Evolutionary conservation across 331 rosid species (phyloP), one percentile per base, ranked within the genome.

Genomic region (Malus hybrid): DNA sequence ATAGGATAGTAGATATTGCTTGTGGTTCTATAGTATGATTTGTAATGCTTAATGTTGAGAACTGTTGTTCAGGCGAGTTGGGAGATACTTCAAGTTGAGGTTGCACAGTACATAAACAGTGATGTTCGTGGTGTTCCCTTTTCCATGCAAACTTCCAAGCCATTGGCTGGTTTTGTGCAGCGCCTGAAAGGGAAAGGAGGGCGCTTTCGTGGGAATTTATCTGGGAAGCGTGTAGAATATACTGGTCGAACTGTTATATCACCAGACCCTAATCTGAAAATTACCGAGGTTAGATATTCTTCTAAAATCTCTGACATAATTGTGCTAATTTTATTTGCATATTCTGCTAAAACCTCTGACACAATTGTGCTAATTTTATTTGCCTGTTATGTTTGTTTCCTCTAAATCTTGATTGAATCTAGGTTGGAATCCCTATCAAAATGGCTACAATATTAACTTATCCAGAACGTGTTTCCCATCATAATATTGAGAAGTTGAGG

Each of bases 211-310:
- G 94, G 96, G 76, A 91, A 94, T 80, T 86, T 94, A 70, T 91
- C 88, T 34, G 98, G 98, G 78, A 94, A 94, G 77, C 97, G 98
- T 86, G 97, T 86, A 74, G 97, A 91, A 79, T 94, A 36, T 77
- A 94, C 97, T 69, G 99, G 97, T 63, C 85, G 99, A 86, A 94
- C 97, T 55, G 99, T 94, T 72, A 94, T 94, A 76, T 94, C 97
- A n/a, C 99, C 99, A 0, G 97, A 94, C 74, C 99, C 99, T 63
- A 94, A 94, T 85, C 84, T 94, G 67, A 94, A 88, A 87, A 94
- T 94, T 75, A 82, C 96, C 1, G 97, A 94, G 99, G 99, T 91
- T 8, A 74, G 85, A 55, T 42, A 30, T 80, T 28, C 68, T 32
- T 50, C 70, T 52, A 4, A 48, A 72, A 36, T 76, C 48, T 73